Evolutionary conservation across 1,284 basidiomycete genomes (phyloP).

Genomic region (Ganoderma multipileum): DNA sequence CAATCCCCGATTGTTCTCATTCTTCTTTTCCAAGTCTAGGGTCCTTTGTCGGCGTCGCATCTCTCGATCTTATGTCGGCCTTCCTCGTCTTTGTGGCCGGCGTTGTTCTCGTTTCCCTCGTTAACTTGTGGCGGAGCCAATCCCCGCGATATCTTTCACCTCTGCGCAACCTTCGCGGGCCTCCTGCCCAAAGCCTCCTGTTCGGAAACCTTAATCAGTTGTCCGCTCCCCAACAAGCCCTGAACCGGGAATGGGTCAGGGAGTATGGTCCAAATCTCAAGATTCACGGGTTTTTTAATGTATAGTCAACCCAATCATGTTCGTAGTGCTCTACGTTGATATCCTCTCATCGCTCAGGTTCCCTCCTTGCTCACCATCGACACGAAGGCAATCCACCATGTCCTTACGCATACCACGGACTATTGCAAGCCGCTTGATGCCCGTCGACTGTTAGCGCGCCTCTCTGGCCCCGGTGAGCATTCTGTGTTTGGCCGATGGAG

Average conservation of each 20-base stretch:
- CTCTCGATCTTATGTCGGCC: neutral
- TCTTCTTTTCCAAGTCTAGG: neutral
- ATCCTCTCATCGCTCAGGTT: slow-evolving; percentile 37
- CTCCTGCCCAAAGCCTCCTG: slow-evolving; percentile 53
- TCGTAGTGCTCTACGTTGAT: neutral
- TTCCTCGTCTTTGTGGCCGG: neutral
- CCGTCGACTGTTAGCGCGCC: slow-evolving; percentile 28
- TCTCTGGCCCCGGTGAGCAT: slow-evolving; percentile 17
- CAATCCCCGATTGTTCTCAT: neutral
- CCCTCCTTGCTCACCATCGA: slow-evolving; percentile 51
- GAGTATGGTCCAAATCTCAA: slow-evolving; percentile 60
- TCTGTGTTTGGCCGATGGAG: neutral
- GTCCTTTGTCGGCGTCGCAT: neutral
- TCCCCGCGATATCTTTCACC: slow-evolving; percentile 46
- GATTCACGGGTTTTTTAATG: slow-evolving; percentile 54
- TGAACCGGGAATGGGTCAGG: slow-evolving; percentile 60
- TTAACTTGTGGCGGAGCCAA: slow-evolving; percentile 6
- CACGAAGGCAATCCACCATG: slow-evolving; percentile 43
- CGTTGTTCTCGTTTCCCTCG: neutral
- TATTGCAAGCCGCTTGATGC: slow-evolving; percentile 41
- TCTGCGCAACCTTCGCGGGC: slow-evolving; percentile 56
- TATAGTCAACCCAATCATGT: slow-evolving; percentile 36
- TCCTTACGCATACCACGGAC: slow-evolving; percentile 42
- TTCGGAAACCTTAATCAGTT: slow-evolving; percentile 61
- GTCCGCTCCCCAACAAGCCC: slow-evolving; percentile 42